Evolutionary conservation across 1,284 basidiomycete species (phyloP).

Genomic region (Lentinula novae-zelandiae): DNA sequence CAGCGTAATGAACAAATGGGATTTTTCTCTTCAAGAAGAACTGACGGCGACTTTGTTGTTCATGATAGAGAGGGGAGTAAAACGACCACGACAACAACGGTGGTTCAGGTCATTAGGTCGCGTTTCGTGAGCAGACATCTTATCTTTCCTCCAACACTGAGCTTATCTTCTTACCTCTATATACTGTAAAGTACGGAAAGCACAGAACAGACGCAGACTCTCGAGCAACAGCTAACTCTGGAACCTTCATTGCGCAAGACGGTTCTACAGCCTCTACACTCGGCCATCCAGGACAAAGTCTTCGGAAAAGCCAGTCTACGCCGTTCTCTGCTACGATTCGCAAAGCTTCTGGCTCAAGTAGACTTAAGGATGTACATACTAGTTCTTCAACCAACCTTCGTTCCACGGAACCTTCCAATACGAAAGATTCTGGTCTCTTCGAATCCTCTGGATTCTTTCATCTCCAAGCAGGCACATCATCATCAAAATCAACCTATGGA

Average conservation of each 20-base stretch:
- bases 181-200: constrained; percentile 52
- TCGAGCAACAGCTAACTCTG: constrained; percentile 36
- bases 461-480: neutral
- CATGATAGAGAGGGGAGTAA: constrained; percentile 19
- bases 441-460: neutral
- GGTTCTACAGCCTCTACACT: constrained; percentile 36
- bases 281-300: constrained; percentile 21
- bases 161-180: neutral
- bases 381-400: constrained; percentile 1
- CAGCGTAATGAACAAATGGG: constrained; percentile 35
- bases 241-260: constrained; percentile 32
- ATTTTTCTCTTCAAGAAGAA: constrained; percentile 51
- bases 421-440: neutral
- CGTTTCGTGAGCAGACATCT: constrained; percentile 56
- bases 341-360: neutral
- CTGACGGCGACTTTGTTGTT: constrained; percentile 32
- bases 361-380: neutral
- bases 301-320: constrained; percentile 15
- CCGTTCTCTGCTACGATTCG: neutral
- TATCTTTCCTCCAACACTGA: neutral
- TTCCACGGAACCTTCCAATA: neutral
- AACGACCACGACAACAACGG: constrained; percentile 38
- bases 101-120: constrained; percentile 66
- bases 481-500: neutral
- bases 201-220: constrained; percentile 47